Conservation (phyloP, 208 protist species). For the Acanthamoeba royreba region DNA sequence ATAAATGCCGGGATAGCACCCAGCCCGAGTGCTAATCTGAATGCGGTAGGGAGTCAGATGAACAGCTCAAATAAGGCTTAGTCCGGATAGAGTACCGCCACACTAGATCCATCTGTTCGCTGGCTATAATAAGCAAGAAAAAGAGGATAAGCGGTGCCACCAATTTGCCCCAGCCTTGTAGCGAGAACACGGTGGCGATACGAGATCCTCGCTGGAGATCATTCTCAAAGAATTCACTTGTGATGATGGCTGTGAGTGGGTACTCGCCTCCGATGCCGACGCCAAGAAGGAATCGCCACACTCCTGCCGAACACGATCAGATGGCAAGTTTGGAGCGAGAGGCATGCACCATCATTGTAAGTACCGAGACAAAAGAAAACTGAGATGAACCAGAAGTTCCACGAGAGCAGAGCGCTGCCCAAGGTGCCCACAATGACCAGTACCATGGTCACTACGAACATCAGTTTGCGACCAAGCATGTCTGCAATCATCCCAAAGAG, state of each 20-base stretch:
- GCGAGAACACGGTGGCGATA: constrained; percentile 67
- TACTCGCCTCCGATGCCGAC: constrained; percentile 79
- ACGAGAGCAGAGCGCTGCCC: constrained; percentile 11
- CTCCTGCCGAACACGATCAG: no score
- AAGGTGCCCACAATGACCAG: constrained; percentile 38
- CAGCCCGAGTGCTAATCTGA: neutral
- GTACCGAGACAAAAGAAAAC: neutral
- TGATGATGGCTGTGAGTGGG: constrained; percentile 70
- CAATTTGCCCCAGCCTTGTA: constrained; percentile 55
- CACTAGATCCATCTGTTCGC: neutral
- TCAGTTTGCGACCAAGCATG: constrained; percentile 47
- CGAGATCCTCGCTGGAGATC: constrained; percentile 1
- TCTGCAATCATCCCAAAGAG: constrained; percentile 71
- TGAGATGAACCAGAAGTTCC: neutral
- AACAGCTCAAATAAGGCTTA: neutral
- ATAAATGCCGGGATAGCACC: neutral
- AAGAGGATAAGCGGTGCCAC: neutral
- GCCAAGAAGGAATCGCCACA: constrained; percentile 66
- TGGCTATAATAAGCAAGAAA: neutral
- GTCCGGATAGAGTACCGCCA: constrained; percentile 1
- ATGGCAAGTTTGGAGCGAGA: no score
- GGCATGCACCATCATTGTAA: no score
- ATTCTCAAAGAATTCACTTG: constrained; percentile 50
- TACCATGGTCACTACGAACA: constrained; percentile 53
- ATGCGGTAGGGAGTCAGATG: no score